Evolutionary conservation across 768 basidiomycete genomes (phyloP).

Genomic region (Cystoderma amianthinum): DNA sequence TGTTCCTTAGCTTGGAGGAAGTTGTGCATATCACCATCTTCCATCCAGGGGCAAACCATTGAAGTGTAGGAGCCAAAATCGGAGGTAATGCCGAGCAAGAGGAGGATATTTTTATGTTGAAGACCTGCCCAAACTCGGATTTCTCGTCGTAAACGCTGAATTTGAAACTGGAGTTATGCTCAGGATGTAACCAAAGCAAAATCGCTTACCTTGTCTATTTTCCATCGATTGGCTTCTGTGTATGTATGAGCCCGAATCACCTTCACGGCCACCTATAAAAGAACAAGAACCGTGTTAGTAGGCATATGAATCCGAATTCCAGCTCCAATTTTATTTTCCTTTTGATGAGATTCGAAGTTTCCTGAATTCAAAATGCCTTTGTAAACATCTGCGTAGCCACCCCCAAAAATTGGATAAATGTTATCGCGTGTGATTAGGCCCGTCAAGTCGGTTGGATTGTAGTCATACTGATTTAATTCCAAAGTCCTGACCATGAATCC

Average conservation of each 20-base stretch:
- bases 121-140: conserved; percentile 6
- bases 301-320: no score
- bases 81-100: conserved; percentile 4
- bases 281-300: no score
- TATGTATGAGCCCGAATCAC: conserved; percentile 10
- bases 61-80: conserved; percentile 6
- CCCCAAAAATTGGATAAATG: not conserved
- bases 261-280: conserved; percentile 10
- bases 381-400: conserved; percentile 2
- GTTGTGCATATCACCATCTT: conserved; percentile 7
- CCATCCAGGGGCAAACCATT: conserved; percentile 11
- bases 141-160: conserved; percentile 1
- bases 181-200: not conserved
- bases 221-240: conserved; percentile 5
- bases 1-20: conserved; percentile 3
- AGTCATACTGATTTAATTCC: no score
- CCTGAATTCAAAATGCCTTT: not conserved
- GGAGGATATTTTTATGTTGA: conserved; percentile 6
- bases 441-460: conserved; percentile 1
- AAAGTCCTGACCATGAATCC: not conserved
- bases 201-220: conserved; percentile 7
- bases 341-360: no score
- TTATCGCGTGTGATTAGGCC: not conserved
- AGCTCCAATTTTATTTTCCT: no score
- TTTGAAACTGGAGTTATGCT: not conserved